These are phyloP conservation scores for Orbilia blumenaviensis DNA, from an alignment of 2,329 filamentous ascomycete species.

Conservation along the genomic window DNA sequence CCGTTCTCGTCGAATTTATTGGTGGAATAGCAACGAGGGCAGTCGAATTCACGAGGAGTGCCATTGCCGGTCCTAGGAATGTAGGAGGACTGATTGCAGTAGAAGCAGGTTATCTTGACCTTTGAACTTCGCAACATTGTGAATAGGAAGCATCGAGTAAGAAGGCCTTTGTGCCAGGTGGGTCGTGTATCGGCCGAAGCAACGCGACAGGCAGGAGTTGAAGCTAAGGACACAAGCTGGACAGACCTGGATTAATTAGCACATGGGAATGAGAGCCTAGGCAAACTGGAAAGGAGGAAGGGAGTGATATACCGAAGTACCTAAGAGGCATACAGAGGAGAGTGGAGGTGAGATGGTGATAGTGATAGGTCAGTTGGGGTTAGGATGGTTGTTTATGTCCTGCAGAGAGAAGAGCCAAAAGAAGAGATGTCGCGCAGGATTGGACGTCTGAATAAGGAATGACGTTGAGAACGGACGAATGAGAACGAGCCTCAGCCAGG, in stretches of 20 bases:
- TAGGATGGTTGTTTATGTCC: conserved; percentile 2
- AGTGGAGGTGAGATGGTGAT: neutral
- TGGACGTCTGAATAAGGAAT: neutral
- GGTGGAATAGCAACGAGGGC: conserved; percentile 79
- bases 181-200: conserved; percentile 61
- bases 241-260: neutral
- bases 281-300: neutral
- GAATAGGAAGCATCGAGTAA: conserved; percentile 71
- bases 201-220: neutral
- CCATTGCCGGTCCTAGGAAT: conserved; percentile 71
- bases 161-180: conserved; percentile 49
- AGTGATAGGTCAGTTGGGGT: neutral
- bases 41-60: conserved; percentile 73
- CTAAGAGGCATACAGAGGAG: neutral
- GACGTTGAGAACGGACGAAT: neutral
- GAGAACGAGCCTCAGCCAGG: neutral
- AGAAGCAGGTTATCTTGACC: conserved; percentile 75
- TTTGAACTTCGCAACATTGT: conserved; percentile 54
- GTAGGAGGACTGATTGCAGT: conserved; percentile 72
- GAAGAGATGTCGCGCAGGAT: neutral
- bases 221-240: neutral
- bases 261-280: neutral
- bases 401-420: neutral
- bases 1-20: conserved; percentile 93
- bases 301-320: neutral